Evolutionary conservation across 2,329 filamentous ascomycete genomes (phyloP), one percentile per base, ranked within the genome.

Genomic region (Ascochyta pisi): DNA sequence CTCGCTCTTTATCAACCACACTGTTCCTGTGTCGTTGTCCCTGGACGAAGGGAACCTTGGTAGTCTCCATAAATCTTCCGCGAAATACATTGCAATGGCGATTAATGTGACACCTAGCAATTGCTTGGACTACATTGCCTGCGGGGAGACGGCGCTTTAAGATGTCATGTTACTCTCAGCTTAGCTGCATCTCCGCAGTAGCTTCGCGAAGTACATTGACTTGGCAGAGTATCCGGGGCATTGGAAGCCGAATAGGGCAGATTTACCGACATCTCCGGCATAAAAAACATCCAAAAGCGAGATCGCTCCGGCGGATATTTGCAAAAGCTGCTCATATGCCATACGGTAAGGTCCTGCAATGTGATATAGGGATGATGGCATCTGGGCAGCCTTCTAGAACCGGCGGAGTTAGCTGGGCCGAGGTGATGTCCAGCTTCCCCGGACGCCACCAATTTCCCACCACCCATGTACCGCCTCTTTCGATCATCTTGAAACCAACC

Each of bases 361-460:
- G 31, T 27, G 19, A 35, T 16, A 47, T 37, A n/a, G n/a, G 19
- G 34, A 47, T 38, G 52, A 46, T 38, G 53, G 42, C 41, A 38
- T 38, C 29, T 50, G 37, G 8, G 23, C 46, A 39, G 19, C 29
- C n/a, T 42, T 38, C 37, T 41, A 27, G 29, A 50, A 41, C 44
- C 31, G 44, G 38, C 47, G 53, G 47, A 47, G 38, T 38, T 47
- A 39, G 50, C n/a, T 47, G 19, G 10, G 33, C 53, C 42, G 53
- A 56, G 47, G 19, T 46, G 41, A 22, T 38, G 53, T 41, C 37
- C 41, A 35, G 16, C 42, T 56, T 47, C 42, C 47, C 47, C 53
- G 47, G 41, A 56, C 53, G 53, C 53, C 53, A 56, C 53, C 43
- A 51, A 51, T 56, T 41, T 56, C 41, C 47, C 47, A 46, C 41